These are phyloP conservation scores for Populus hybrid DNA, from an alignment of 441 rosid genomes.

Conservation along the genomic window DNA sequence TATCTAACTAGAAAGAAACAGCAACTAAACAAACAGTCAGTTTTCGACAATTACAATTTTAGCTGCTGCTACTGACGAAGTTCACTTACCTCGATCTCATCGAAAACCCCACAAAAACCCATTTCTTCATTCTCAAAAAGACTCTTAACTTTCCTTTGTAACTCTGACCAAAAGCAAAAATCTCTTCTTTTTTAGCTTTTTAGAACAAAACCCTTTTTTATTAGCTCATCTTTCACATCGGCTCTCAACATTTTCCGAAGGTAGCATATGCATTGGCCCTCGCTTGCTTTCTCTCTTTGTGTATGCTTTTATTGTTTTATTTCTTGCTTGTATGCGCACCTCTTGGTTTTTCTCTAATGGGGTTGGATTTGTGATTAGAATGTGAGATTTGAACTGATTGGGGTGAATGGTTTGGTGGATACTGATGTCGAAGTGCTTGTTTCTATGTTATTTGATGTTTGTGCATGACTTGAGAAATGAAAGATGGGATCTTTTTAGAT, in stretches of 20 bases:
- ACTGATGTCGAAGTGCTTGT: background rate
- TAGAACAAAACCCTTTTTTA: background rate
- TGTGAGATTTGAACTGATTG: background rate
- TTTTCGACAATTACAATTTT: too few relatives aligned
- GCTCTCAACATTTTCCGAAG: conserved; percentile 28
- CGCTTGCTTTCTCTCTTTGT: background rate
- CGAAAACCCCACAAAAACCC: background rate
- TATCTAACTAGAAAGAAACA: background rate
- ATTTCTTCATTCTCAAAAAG: background rate
- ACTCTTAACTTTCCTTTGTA: conserved; percentile 20
- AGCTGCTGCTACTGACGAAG: background rate
- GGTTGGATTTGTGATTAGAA: background rate
- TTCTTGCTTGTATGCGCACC: too few relatives aligned
- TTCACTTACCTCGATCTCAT: background rate
- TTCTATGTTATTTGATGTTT: background rate
- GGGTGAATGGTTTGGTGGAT: background rate
- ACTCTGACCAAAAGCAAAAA: conserved; percentile 1
- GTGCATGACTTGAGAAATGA: background rate
- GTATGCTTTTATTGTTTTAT: background rate
- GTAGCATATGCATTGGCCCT: conserved; percentile 17
- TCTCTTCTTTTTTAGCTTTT: background rate
- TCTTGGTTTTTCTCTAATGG: background rate
- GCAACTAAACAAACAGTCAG: background rate
- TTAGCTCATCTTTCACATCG: conserved; percentile 13
- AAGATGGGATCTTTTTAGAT: background rate